These are phyloP conservation scores for Globisporangium apiculatum DNA, from an alignment of 352 stramenopile genomes.

Conservation along the genomic window DNA sequence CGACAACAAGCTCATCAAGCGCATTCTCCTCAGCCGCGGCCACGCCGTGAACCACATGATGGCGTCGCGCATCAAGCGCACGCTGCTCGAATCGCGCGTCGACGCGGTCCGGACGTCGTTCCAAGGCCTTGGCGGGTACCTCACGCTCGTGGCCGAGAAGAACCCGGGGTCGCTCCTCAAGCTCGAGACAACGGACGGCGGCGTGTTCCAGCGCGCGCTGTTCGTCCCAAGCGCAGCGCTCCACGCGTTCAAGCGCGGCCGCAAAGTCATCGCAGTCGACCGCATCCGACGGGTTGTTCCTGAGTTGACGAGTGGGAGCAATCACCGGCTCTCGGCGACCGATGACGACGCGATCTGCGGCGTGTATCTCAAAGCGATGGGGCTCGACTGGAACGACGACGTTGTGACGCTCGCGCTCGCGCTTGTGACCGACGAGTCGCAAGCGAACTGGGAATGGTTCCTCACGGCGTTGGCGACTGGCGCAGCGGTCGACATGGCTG, in stretches of 20 bases:
- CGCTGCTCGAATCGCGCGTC: slow-evolving; percentile 55
- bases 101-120: slow-evolving; percentile 55
- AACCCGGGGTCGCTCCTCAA: slow-evolving; percentile 51
- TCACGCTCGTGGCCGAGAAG: slow-evolving; percentile 57
- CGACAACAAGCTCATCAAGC: slow-evolving; percentile 68
- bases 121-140: slow-evolving; percentile 55
- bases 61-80: slow-evolving; percentile 70
- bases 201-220: slow-evolving; percentile 53
- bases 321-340: slow-evolving; percentile 10
- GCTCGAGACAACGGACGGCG: slow-evolving; percentile 41
- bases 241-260: slow-evolving; percentile 45
- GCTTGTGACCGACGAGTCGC: slow-evolving; percentile 54
- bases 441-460: slow-evolving; percentile 77
- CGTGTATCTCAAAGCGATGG: slow-evolving; percentile 65
- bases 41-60: slow-evolving; percentile 82
- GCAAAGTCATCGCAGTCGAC: slow-evolving; percentile 57
- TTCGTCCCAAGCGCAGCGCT: slow-evolving; percentile 52
- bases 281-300: slow-evolving; percentile 17
- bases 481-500: slow-evolving; percentile 36
- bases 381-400: slow-evolving; percentile 71
- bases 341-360: slow-evolving; percentile 66
- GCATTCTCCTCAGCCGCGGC: slow-evolving; percentile 59
- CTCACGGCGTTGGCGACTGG: slow-evolving; percentile 37
- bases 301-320: slow-evolving; percentile 23
- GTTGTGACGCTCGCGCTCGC: slow-evolving; percentile 58